Percentiles rank a stretch among this genome's conserved stretches.
phyloP scores from a whole-genome alignment of 2,329 filamentous ascomycete genomes.

The Macroventuria anomochaeta region DNA sequence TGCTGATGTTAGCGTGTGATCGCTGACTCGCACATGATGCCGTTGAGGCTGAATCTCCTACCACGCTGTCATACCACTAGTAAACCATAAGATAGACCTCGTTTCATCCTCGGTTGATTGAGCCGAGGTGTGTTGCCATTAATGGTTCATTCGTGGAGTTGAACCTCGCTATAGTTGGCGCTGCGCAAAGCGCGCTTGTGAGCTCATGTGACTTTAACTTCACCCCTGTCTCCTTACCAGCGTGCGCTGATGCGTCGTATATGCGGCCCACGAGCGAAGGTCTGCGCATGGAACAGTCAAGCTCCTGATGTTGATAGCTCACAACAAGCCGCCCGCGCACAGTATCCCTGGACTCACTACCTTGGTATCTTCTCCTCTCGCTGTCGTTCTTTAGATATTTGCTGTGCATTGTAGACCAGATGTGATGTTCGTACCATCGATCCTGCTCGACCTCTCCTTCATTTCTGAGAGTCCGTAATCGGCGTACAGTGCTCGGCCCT shows the following conservation, averaged over 20 bases:
- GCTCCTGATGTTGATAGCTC: background rate
- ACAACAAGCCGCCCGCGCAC: too few species aligned
- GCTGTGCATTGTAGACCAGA: too few species aligned
- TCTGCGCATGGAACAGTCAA: background rate
- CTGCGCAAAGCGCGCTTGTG: constrained; percentile 10
- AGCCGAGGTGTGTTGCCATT: background rate
- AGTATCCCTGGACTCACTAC: background rate
- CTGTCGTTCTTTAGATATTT: too few species aligned
- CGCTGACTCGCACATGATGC: constrained; percentile 9
- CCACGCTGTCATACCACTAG: background rate
- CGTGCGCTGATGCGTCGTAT: background rate
- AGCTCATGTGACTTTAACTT: constrained; percentile 11
- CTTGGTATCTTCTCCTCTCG: too few species aligned
- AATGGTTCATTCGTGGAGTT: constrained; percentile 1
- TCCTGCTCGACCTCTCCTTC: too few species aligned
- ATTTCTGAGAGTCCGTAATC: too few species aligned
- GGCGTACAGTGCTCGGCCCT: background rate
- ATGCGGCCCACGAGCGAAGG: background rate
- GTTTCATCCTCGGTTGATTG: background rate
- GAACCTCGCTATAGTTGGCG: background rate
- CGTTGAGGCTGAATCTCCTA: background rate
- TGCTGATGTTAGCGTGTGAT: constrained; percentile 8
- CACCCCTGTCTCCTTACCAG: background rate
- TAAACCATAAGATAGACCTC: background rate
- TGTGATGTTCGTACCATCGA: too few species aligned